phyloP scores from a whole-genome alignment of 2,329 filamentous ascomycete species.

The Uncinocarpus reesii region DNA sequence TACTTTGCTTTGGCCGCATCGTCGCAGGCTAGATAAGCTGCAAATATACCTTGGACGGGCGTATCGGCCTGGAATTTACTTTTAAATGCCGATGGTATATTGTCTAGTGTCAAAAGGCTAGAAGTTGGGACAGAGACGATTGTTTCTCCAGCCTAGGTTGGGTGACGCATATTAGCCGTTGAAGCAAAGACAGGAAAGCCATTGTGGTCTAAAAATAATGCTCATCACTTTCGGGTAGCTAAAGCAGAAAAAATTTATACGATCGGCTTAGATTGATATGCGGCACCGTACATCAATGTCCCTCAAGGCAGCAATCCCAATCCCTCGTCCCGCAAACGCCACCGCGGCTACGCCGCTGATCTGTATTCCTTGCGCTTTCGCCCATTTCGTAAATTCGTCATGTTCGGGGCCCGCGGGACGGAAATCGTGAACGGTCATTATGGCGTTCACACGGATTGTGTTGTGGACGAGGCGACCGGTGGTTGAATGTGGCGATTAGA shows the following conservation, averaged over 20 bases:
- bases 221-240: neutral
- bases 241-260: neutral
- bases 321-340: conserved; percentile 59
- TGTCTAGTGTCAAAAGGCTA: conserved; percentile 55
- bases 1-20: conserved; percentile 41
- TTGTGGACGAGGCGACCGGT: too few relatives aligned
- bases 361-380: conserved; percentile 51
- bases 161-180: conserved; percentile 10
- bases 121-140: conserved; percentile 56
- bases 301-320: conserved; percentile 64
- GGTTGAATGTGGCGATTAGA: neutral
- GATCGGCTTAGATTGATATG: neutral
- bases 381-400: conserved; percentile 58
- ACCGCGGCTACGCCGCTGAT: conserved; percentile 59
- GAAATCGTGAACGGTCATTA: neutral
- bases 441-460: neutral
- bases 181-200: neutral
- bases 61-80: conserved; percentile 44
- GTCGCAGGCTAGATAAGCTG: conserved; percentile 53
- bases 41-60: conserved; percentile 61
- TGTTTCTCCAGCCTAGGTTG: conserved; percentile 45
- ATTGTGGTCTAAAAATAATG: neutral
- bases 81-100: conserved; percentile 46
- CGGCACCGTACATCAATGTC: conserved; percentile 49
- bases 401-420: conserved; percentile 26